These are phyloP conservation scores for Phytophthora pini DNA, from an alignment of 352 stramenopile species.

Conservation along the genomic window DNA sequence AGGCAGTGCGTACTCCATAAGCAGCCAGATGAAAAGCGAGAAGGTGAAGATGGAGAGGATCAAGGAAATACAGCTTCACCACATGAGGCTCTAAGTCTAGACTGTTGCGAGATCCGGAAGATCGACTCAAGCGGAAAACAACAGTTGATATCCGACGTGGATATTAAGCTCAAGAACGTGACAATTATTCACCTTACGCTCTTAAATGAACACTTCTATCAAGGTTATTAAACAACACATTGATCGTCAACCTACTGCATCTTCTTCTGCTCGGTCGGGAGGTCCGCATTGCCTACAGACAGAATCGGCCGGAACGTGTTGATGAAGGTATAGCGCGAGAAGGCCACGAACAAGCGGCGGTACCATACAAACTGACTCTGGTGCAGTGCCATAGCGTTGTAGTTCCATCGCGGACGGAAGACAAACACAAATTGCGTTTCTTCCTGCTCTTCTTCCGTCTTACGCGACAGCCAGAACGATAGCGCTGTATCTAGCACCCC, in stretches of 20 bases:
- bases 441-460: conserved; percentile 7
- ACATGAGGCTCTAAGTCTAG: conserved; percentile 15
- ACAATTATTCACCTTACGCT: too few species aligned
- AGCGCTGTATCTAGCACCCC: conserved; percentile 79
- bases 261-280: conserved; percentile 39
- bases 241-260: conserved; percentile 22
- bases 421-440: conserved; percentile 65
- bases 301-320: conserved; percentile 83
- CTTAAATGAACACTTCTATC: too few species aligned
- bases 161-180: conserved; percentile 32
- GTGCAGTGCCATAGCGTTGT: conserved; percentile 93
- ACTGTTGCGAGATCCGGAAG: conserved; percentile 35
- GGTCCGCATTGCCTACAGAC: conserved; percentile 29
- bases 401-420: conserved; percentile 77
- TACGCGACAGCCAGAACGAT: conserved; percentile 42
- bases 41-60: conserved; percentile 9
- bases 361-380: conserved; percentile 97
- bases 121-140: conserved; percentile 46
- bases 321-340: conserved; percentile 96
- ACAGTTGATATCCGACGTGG: conserved; percentile 52
- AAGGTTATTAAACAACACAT: too few species aligned
- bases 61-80: background rate
- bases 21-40: conserved; percentile 11
- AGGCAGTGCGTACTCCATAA: conserved; percentile 52
- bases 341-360: conserved; percentile 94